Evolutionary conservation across 140 eudicot species (phyloP).

Genomic region (Bidens hawaiensis): DNA sequence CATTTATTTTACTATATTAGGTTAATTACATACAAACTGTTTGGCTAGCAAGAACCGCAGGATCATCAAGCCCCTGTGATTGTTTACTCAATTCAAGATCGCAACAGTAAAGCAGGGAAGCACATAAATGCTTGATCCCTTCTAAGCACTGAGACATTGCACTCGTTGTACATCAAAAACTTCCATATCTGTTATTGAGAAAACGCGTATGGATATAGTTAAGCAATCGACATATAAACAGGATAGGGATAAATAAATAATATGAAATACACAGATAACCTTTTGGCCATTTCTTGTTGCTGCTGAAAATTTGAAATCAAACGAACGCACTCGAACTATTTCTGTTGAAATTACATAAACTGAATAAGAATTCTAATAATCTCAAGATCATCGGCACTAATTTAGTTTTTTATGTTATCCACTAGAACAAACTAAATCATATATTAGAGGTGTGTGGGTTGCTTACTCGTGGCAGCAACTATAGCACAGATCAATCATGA

Average conservation of each 20-base stretch:
- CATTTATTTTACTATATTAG: neutral
- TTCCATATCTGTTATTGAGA: conserved; percentile 53
- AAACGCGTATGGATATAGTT: too few relatives aligned
- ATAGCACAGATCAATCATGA: conserved; percentile 13
- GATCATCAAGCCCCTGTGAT: conserved; percentile 83
- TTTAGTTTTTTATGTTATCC: too few relatives aligned
- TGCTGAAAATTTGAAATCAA: conserved; percentile 12
- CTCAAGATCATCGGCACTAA: neutral
- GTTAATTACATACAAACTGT: conserved; percentile 67
- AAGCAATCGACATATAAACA: neutral
- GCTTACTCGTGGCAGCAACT: neutral
- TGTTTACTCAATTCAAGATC: conserved; percentile 73
- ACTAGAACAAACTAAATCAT: neutral
- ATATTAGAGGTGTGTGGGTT: neutral
- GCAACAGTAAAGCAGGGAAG: conserved; percentile 73
- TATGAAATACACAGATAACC: conserved; percentile 35
- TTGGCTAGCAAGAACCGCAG: conserved; percentile 81
- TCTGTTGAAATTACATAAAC: conserved; percentile 21
- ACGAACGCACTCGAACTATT: neutral
- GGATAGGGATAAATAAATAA: neutral
- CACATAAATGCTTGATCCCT: conserved; percentile 79
- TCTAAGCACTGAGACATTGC: conserved; percentile 96
- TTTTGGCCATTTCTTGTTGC: conserved; percentile 65
- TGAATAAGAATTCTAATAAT: neutral
- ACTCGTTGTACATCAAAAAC: conserved; percentile 40